These are phyloP conservation scores for Umbelopsis sp. DNA, from an alignment of 371 early-diverging fungal species.

Conservation along the genomic window DNA sequence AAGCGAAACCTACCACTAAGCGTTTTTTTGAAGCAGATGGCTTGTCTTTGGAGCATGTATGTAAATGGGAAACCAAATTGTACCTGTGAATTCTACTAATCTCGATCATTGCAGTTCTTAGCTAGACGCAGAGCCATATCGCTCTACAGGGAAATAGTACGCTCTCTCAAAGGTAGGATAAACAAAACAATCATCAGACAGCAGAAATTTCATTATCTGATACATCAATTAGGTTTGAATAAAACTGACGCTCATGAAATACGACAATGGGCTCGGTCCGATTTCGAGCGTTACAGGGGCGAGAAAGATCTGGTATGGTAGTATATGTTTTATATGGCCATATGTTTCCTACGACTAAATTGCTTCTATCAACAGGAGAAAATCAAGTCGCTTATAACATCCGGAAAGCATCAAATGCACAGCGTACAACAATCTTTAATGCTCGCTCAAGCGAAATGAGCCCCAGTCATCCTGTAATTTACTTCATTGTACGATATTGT, in stretches of 20 bases:
- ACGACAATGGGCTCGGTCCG: conserved; percentile 60
- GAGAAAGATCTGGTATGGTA: conserved; percentile 57
- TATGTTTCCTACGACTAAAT: neutral
- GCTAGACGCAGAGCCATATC: conserved; percentile 58
- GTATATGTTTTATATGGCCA: neutral
- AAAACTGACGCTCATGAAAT: conserved; percentile 56
- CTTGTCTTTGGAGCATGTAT: conserved; percentile 48
- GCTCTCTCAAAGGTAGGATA: conserved; percentile 51
- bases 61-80: neutral
- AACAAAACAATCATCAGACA: neutral
- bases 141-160: conserved; percentile 61
- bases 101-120: conserved; percentile 46
- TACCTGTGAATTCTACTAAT: neutral
- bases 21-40: conserved; percentile 41
- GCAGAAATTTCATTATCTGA: neutral
- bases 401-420: conserved; percentile 67
- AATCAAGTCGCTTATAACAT: conserved; percentile 56
- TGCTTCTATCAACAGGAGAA: conserved; percentile 42
- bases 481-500: neutral
- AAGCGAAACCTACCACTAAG: neutral
- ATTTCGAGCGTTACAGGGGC: conserved; percentile 64
- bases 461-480: neutral
- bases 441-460: conserved; percentile 36
- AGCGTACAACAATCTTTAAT: conserved; percentile 53
- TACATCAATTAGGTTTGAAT: conserved; percentile 37